Evolutionary conservation across 768 basidiomycete species (phyloP), one percentile per base, ranked within the genome.

Genomic region (Infundibulicybe gibba): DNA sequence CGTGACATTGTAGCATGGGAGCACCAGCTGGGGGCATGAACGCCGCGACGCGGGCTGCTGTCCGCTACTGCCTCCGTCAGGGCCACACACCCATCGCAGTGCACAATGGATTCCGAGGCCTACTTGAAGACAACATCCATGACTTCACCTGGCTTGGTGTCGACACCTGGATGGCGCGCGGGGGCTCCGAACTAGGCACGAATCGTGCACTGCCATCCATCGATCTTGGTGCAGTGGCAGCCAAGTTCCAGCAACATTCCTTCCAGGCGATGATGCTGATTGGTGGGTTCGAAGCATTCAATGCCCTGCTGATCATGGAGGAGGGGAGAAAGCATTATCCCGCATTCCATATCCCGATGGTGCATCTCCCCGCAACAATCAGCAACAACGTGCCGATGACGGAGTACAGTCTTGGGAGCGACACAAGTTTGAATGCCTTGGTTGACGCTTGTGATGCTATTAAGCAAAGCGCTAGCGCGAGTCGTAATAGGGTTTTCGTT

Each of bases 11-110:
- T 54, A 95, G 94, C 59, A 85, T 94, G 60, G 95, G 97, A 43
- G 97, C 97, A 1, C 95, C 97, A 4, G 97, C 97, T 2, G 95
- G 95, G 40, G 97, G 97, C 8, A 97, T 98, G 92, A 98, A 98
- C 61, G 94, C 97, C 2, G 97, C 95, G 0, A 97, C 93, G 1
- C 88, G 95, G 35, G 87, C 94, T 20, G 93, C 91, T 5, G 93
- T 90, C 16, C 86, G 97, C 10, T 97, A 93, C 70, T 97, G 94
- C 63, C 70, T 93, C 52, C 80, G 83, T 45, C 90, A 93, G 62
- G 95, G 97, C 5, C 97, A 99, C 63, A 87, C 77, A 19, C 87
- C 94, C n/a, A 74, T 97, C 34, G 92, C 85, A 0, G 81, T 99
- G 48, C 85, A 95, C 71, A 99, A 97, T 60, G 95, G 97, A 13